Conservation (phyloP, 345 rosid species). For the Eucalyptus leucophloia region DNA sequence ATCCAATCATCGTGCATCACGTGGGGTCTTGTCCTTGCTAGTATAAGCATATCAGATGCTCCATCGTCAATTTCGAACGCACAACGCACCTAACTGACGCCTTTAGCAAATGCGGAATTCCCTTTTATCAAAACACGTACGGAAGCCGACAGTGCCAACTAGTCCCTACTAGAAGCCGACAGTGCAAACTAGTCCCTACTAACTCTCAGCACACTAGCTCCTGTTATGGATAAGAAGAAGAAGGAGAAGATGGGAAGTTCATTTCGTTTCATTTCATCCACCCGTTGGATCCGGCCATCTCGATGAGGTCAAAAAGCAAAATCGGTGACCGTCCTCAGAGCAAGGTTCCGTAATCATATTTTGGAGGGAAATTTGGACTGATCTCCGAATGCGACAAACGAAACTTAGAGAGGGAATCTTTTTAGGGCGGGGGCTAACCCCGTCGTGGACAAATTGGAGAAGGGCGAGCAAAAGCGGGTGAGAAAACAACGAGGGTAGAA, state of each 20-base stretch:
- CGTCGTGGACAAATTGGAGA: neutral
- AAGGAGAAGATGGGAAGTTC: too few species aligned
- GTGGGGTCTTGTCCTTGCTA: neutral
- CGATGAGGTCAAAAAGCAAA: neutral
- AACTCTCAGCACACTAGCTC: accelerated
- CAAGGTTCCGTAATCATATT: neutral
- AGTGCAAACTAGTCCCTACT: neutral
- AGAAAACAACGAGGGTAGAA: neutral
- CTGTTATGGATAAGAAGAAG: neutral
- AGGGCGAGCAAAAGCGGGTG: neutral
- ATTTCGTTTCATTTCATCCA: too few species aligned
- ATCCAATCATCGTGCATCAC: neutral
- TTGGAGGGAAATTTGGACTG: neutral
- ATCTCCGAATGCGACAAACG: neutral
- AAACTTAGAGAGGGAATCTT: neutral
- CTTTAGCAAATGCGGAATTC: neutral
- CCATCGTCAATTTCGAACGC: neutral
- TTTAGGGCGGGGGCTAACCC: neutral
- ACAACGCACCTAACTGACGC: neutral
- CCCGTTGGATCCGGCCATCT: too few species aligned
- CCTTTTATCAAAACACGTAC: neutral
- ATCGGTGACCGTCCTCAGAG: neutral
- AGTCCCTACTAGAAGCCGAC: neutral
- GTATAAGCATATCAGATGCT: neutral
- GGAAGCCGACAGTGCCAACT: neutral